Percentiles rank a stretch among this genome's conserved stretches.
phyloP scores from a whole-genome alignment of 257 asterid species.

The Leptodermis oblonga region DNA sequence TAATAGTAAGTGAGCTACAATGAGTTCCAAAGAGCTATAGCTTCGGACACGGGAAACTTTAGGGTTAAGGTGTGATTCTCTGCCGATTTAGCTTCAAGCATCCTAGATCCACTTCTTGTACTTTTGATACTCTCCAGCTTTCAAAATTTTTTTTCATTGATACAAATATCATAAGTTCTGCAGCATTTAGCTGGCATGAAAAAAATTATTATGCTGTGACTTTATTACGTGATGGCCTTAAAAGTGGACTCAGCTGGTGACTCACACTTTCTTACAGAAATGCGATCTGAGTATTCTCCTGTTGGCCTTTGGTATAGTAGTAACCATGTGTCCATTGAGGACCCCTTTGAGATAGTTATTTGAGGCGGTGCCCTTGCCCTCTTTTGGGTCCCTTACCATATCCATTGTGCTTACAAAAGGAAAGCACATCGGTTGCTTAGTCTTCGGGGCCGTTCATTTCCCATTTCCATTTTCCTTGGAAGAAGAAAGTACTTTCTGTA shows the following conservation, averaged over 20 bases:
- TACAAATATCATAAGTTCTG: neutral
- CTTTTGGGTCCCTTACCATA: neutral
- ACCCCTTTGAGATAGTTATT: neutral
- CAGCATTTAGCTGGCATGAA: neutral
- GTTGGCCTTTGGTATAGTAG: neutral
- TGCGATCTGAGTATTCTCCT: neutral
- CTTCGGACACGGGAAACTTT: neutral
- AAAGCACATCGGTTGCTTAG: neutral
- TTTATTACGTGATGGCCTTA: neutral
- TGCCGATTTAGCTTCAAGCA: neutral
- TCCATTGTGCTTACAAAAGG: neutral
- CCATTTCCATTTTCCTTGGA: neutral
- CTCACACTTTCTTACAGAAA: neutral
- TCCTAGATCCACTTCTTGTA: neutral
- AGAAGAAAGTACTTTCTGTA: neutral
- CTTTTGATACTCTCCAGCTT: neutral
- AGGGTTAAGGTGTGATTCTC: neutral
- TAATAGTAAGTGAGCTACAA: neutral
- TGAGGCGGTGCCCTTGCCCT: neutral
- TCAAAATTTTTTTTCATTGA: neutral
- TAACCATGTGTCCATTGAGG: neutral
- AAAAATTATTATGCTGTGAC: conserved; percentile 3
- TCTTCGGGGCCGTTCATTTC: neutral
- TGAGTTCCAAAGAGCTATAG: conserved; percentile 4
- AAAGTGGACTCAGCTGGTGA: conserved; percentile 1